Evolutionary conservation across 495 filamentous ascomycete species (phyloP).

Genomic region (Penicillium samsonianum): DNA sequence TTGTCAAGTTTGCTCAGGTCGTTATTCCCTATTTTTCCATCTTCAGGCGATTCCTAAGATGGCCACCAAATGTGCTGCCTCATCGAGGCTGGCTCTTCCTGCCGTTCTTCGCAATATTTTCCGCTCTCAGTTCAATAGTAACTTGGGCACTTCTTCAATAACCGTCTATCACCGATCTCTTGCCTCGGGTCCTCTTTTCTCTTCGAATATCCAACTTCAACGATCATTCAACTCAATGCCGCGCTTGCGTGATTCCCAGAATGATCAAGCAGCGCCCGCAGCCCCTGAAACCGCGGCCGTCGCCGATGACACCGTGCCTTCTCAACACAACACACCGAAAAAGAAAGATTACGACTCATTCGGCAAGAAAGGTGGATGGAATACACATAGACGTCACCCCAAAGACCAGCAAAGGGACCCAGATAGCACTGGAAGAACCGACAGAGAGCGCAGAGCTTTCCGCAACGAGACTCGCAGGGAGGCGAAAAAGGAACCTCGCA

Average conservation of each 20-base stretch:
- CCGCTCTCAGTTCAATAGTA: constrained; percentile 26
- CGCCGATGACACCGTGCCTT: neutral
- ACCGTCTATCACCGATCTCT: constrained; percentile 5
- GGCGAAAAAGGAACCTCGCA: constrained; percentile 9
- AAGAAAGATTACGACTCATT: neutral
- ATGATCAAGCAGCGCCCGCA: neutral
- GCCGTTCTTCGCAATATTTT: constrained; percentile 27
- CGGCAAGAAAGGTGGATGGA: constrained; percentile 1
- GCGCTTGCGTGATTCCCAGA: neutral
- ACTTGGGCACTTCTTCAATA: constrained; percentile 11
- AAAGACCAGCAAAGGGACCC: neutral
- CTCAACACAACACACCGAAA: neutral
- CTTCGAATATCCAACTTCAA: neutral
- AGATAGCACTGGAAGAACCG: neutral
- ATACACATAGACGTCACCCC: neutral
- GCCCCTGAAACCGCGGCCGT: neutral
- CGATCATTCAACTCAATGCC: constrained; percentile 21
- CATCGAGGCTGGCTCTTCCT: constrained; percentile 30
- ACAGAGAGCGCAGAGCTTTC: constrained; percentile 10
- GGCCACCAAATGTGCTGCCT: constrained; percentile 23
- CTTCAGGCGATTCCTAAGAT: constrained; percentile 12
- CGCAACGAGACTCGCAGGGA: constrained; percentile 11
- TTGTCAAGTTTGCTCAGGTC: neutral
- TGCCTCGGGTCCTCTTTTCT: constrained; percentile 9
- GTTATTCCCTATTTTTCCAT: neutral